Evolutionary conservation across 2,329 filamentous ascomycete species (phyloP).

Genomic region (Arthrobotrys pseudoclavata): DNA sequence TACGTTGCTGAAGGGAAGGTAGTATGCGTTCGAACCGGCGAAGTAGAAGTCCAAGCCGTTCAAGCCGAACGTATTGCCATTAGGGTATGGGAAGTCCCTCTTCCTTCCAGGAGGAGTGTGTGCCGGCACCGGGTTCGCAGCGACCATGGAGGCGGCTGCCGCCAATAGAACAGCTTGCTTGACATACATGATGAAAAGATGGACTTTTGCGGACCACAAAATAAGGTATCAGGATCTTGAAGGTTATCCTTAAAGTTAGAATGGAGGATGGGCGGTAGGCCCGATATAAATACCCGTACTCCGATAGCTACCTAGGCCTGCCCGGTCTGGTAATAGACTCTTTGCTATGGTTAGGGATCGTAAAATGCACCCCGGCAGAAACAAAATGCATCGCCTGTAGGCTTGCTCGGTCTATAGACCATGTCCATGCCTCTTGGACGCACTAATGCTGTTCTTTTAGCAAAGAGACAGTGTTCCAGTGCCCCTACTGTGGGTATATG

Average conservation of each 20-base stretch:
- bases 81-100: slow-evolving; percentile 67
- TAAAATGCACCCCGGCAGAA: slow-evolving; percentile 39
- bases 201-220: slow-evolving; percentile 15
- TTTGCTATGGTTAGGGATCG: slow-evolving; percentile 35
- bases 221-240: slow-evolving; percentile 30
- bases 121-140: slow-evolving; percentile 55
- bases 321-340: slow-evolving; percentile 24
- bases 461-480: slow-evolving; percentile 3
- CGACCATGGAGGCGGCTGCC: slow-evolving; percentile 53
- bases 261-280: slow-evolving; percentile 31
- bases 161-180: slow-evolving; percentile 54
- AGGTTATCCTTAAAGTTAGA: slow-evolving; percentile 24
- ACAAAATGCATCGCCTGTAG: slow-evolving; percentile 41
- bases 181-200: slow-evolving; percentile 48
- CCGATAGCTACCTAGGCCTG: background rate
- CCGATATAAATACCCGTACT: slow-evolving; percentile 49
- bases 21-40: slow-evolving; percentile 73
- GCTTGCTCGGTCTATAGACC: slow-evolving; percentile 38
- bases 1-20: slow-evolving; percentile 72
- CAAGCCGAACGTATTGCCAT: slow-evolving; percentile 70
- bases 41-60: slow-evolving; percentile 73
- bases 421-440: slow-evolving; percentile 40
- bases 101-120: slow-evolving; percentile 58
- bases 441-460: slow-evolving; percentile 28
- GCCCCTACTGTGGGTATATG: too few relatives aligned